phyloP scores from a whole-genome alignment of 257 asterid genomes.

The Solanum arcanum region DNA sequence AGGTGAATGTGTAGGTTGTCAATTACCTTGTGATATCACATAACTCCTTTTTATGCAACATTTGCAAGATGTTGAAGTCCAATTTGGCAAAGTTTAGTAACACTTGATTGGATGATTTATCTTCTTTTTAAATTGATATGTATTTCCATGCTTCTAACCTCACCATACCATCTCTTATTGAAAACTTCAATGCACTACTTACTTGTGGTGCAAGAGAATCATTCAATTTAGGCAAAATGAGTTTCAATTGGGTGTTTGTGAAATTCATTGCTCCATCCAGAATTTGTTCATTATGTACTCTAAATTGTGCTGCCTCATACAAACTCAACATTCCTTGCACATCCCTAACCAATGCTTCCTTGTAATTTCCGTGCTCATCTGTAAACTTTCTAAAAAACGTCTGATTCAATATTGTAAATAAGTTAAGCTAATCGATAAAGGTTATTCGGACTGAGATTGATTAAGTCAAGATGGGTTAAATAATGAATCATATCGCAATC shows the following conservation, averaged over 20 bases:
- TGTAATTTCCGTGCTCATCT: background rate
- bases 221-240: background rate
- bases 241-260: background rate
- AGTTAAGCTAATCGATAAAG: background rate
- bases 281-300: background rate
- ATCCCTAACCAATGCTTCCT: background rate
- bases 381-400: too few species aligned
- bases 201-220: background rate
- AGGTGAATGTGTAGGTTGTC: background rate
- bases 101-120: background rate
- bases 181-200: background rate
- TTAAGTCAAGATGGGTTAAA: background rate
- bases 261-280: background rate
- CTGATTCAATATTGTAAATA: background rate
- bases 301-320: background rate
- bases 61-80: background rate
- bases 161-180: background rate
- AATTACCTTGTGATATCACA: background rate
- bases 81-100: background rate
- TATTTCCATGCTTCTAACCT: background rate
- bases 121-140: background rate
- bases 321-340: background rate
- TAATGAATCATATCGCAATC: background rate
- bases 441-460: background rate
- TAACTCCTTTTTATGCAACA: background rate